Percentiles rank a stretch among this genome's conserved stretches.
Conservation (phyloP, 805 yeast species). For the Isabelozyma pseudorhagii region DNA sequence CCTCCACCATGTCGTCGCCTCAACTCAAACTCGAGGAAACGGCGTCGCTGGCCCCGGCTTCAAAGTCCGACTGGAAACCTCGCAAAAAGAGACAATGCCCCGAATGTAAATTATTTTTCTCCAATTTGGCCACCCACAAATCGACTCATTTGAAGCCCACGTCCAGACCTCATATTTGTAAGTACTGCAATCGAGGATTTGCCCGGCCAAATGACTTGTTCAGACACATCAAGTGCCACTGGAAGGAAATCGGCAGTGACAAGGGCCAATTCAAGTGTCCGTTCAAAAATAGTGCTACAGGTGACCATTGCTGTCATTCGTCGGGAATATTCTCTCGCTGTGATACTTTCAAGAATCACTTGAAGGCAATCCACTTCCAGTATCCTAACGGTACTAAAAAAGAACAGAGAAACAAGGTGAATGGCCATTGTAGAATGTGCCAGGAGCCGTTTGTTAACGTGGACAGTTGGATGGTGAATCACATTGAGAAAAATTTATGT, state of each 20-base stretch:
- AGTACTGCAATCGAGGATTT: constrained; percentile 78
- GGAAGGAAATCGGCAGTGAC: constrained; percentile 68
- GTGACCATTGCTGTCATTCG: constrained; percentile 61
- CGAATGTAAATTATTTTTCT: constrained; percentile 62
- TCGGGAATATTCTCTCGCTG: constrained; percentile 86
- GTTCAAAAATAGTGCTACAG: constrained; percentile 39
- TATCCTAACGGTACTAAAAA: constrained; percentile 87
- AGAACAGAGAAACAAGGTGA: constrained; percentile 62
- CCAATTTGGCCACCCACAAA: constrained; percentile 80
- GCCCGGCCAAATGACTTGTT: constrained; percentile 83
- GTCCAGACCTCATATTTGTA: constrained; percentile 74
- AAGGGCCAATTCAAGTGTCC: constrained; percentile 81
- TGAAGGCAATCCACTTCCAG: constrained; percentile 84
- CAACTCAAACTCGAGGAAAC: not conserved
- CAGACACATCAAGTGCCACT: constrained; percentile 82
- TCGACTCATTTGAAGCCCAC: constrained; percentile 73
- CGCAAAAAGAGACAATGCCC: constrained; percentile 72
- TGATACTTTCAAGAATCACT: constrained; percentile 88
- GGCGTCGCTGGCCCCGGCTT: constrained; percentile 2
- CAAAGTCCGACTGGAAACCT: constrained; percentile 33
- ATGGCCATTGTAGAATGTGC: constrained; percentile 80
- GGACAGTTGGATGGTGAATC: constrained; percentile 75
- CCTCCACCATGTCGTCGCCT: not conserved
- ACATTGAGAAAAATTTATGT: constrained; percentile 56
- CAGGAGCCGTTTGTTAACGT: constrained; percentile 62